Evolutionary conservation across 2,329 filamentous ascomycete genomes (phyloP), one percentile per base, ranked within the genome.

Genomic region (Aschersonia sp.): DNA sequence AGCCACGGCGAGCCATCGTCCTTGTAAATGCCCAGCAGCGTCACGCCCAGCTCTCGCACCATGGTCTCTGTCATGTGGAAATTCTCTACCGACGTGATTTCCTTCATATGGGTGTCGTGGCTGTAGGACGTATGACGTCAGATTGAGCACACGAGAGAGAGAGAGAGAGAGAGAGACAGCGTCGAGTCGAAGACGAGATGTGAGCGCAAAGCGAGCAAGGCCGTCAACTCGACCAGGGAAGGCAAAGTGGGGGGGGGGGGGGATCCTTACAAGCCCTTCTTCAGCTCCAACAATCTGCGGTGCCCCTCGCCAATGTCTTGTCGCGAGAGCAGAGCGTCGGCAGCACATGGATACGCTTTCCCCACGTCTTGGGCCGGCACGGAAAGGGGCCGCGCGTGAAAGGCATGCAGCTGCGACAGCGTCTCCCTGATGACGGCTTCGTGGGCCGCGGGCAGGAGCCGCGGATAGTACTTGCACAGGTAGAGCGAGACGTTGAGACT

Each of bases 401-500:
- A 29, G 5, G 39, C 35, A 29, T 45, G 44, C 32, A 45, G 7
- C 39, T 45, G 32, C 5, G 32, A 30, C 32, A 45, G 29, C n/a
- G 32, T 29, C 8, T 41, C 11, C 11, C 44, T 30, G 32, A 45
- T 45, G n/a, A 32, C 32, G n/a, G 32, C 8, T 29, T 40, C 44
- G 32, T 45, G 44, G 7, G 10, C 4, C 11, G 44, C 10, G 7
- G 32, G 44, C 22, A 45, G 22, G 5, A 45, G 37, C 6, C 30
- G 44, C 4, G 44, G 44, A n/a, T 45, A 45, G 35, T 45, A 45
- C 30, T 45, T 22, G 44, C 44, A 45, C n/a, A 45, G n/a, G 44
- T 40, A 35, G 32, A 40, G 30, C 32, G 44, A 41, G 30, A 45
- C 39, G 32, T 45, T 14, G 32, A 45, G 44, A 30, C 44, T 45